These are phyloP conservation scores for Vicia sativa DNA, from an alignment of 306 rosid species.

Conservation along the genomic window DNA sequence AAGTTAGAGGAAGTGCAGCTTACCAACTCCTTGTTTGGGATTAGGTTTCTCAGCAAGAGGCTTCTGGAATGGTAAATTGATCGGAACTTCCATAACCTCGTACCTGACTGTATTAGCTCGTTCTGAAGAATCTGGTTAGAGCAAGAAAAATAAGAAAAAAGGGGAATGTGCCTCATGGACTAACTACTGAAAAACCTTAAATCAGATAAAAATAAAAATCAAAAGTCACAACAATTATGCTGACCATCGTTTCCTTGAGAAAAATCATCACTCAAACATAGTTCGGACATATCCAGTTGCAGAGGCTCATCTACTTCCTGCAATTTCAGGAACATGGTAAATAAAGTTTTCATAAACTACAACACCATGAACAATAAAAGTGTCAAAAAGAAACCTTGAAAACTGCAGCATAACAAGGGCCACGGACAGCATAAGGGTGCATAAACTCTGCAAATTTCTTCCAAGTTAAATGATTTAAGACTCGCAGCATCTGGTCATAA, in stretches of 20 bases:
- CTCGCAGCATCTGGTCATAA: constrained; percentile 96
- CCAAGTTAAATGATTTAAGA: constrained; percentile 93
- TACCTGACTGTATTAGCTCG: constrained; percentile 85
- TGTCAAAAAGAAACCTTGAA: constrained; percentile 66
- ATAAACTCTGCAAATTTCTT: constrained; percentile 97
- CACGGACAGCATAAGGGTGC: constrained; percentile 79
- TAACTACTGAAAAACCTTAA: not conserved
- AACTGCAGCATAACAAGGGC: constrained; percentile 81
- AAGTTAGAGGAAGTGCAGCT: constrained; percentile 39
- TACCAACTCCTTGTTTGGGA: constrained; percentile 99
- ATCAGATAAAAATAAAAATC: not conserved
- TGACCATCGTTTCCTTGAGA: constrained; percentile 72
- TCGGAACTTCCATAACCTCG: constrained; percentile 79
- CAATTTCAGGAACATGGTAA: constrained; percentile 38
- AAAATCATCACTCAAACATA: constrained; percentile 74
- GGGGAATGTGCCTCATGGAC: constrained; percentile 5
- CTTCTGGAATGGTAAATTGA: constrained; percentile 86
- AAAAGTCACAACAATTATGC: constrained; percentile 16
- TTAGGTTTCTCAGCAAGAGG: constrained; percentile 95
- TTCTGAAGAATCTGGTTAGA: constrained; percentile 64
- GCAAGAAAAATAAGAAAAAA: constrained; percentile 14
- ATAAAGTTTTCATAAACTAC: constrained; percentile 28
- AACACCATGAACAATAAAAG: constrained; percentile 26
- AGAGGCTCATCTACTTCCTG: constrained; percentile 95
- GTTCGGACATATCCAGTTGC: constrained; percentile 86